Evolutionary conservation across 768 basidiomycete species (phyloP).

Genomic region (Butyriboletus loyo): DNA sequence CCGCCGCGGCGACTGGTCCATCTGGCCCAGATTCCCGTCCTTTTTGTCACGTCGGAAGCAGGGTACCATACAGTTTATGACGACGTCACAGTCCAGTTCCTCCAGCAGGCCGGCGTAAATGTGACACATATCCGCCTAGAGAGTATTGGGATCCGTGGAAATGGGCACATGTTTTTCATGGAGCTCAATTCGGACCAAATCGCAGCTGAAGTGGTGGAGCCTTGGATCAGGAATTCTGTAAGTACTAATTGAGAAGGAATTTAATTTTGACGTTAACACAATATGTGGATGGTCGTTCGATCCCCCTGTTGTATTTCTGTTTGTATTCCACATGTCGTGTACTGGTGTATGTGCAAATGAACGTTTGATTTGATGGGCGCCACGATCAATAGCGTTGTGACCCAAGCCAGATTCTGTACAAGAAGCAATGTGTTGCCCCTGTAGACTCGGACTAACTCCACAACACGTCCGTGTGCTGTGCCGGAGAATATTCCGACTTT

Average conservation of each 20-base stretch:
- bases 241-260: background rate
- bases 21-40: constrained; percentile 41
- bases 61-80: constrained; percentile 52
- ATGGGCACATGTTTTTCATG: constrained; percentile 58
- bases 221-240: constrained; percentile 35
- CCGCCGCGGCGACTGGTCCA: constrained; percentile 44
- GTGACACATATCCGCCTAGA: constrained; percentile 41
- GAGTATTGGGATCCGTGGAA: constrained; percentile 47
- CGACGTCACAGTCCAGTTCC: constrained; percentile 40
- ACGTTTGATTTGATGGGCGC: background rate
- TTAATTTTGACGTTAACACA: no score
- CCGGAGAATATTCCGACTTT: background rate
- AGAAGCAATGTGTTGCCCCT: no score
- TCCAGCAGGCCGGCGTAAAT: constrained; percentile 43
- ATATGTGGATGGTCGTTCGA: background rate
- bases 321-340: background rate
- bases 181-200: constrained; percentile 47
- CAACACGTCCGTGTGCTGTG: background rate
- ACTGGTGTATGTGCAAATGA: background rate
- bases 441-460: background rate
- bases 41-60: constrained; percentile 48
- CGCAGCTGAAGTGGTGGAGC: constrained; percentile 37
- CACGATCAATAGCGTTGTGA: background rate
- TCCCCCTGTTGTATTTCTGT: background rate
- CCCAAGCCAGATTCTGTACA: background rate